Evolutionary conservation across 495 filamentous ascomycete species (phyloP), one percentile per base, ranked within the genome.

Genomic region (Bacidia rubella): DNA sequence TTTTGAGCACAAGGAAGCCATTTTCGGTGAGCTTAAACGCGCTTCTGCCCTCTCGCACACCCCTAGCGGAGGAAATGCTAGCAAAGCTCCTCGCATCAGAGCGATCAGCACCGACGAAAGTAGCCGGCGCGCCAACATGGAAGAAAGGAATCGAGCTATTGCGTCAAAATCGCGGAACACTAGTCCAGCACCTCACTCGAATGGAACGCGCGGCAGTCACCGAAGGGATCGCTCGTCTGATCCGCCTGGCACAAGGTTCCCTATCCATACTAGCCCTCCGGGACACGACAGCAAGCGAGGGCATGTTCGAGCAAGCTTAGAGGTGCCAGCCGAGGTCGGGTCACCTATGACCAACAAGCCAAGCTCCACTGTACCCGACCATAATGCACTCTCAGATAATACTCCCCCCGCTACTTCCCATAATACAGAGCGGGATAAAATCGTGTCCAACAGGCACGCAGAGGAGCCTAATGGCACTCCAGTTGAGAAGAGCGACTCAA

Each of bases 91-190:
- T 46, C 82, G 88, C 38, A 81, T 87, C 7, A 82, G 93, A 35
- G 90, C 89, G 22, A 85, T 97, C 61, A 93, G 86, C 66, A 94
- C 89, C 0, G 92, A 99, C 62, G 92, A 97, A 72, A 90, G 86
- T 68, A 93, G 93, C 66, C 86, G 92, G 32, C 87, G 89, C 50
- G 88, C 85, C 11, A 80, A 90, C 61, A 88, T 93, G 79, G 90
- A 97, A 63, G 90, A 92, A 54, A 81, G 92, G 24, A 83, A 85
- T 60, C 81, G 88, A 42, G 87, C 86, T 26, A 82, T 97, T 47
- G 76, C 87, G 15, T 80, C 77, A 64, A 77, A 82, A 47, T 82
- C 81, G 66, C 76, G 90, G 47, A 81, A 78, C 38, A 80, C 79
- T 20, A 86, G 81, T 57, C 89, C 87, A n/a, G 80, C 78, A 10